phyloP scores from a whole-genome alignment of 1,284 basidiomycete species.

The Mrakiaceae sp. region DNA sequence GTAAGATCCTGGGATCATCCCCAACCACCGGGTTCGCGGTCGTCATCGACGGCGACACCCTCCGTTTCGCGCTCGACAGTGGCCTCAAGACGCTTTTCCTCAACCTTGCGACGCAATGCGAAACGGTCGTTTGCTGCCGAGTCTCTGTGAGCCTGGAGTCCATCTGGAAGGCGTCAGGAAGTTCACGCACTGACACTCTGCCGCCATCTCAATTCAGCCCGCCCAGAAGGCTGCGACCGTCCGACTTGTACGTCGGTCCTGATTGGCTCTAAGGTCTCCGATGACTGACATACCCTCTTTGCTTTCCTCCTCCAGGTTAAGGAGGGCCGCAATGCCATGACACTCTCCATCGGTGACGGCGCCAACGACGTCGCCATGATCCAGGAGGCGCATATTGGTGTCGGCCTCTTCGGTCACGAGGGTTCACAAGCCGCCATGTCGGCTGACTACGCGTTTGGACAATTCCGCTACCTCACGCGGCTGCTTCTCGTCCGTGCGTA shows the following conservation, averaged over 20 bases:
- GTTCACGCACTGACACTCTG: background rate
- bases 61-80: conserved; percentile 66
- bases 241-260: conserved; percentile 52
- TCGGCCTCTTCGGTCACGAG: conserved; percentile 86
- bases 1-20: background rate
- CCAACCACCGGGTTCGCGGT: conserved; percentile 58
- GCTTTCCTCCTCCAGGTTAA: conserved; percentile 52
- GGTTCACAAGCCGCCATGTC: conserved; percentile 98
- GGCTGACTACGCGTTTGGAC: conserved; percentile 94
- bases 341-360: conserved; percentile 90
- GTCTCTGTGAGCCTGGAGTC: conserved; percentile 45
- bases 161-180: too few relatives aligned
- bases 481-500: conserved; percentile 7
- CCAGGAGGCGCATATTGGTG: conserved; percentile 94
- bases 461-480: conserved; percentile 79
- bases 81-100: conserved; percentile 77
- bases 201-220: conserved; percentile 36
- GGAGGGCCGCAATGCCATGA: conserved; percentile 91
- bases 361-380: conserved; percentile 70
- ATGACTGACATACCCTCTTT: background rate
- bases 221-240: conserved; percentile 95
- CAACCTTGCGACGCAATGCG: conserved; percentile 85
- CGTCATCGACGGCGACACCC: conserved; percentile 91
- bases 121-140: conserved; percentile 93
- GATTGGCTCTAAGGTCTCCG: too few relatives aligned